A percentile compares a stretch with the other conserved stretches of the same genome.
Conservation (phyloP, 2,329 filamentous ascomycete species). For the Beauveria brongniartii region DNA sequence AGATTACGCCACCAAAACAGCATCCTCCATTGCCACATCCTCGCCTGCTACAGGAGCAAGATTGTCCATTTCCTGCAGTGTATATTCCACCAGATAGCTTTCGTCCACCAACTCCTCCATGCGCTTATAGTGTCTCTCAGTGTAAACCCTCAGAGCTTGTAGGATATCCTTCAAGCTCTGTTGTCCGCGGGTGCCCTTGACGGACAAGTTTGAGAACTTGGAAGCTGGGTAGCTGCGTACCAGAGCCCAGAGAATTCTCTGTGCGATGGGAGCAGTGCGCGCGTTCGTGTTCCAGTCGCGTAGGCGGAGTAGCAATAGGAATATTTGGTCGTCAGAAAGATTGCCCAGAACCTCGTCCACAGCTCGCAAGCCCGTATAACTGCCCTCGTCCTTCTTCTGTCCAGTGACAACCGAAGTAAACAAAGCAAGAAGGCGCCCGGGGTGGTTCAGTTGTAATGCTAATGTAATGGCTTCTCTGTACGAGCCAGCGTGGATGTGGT, state of each 20-base stretch:
- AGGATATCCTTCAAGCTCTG: constrained; percentile 74
- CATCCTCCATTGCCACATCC: constrained; percentile 28
- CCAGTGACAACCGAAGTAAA: constrained; percentile 73
- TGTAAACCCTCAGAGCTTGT: constrained; percentile 82
- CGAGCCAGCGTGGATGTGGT: constrained; percentile 79
- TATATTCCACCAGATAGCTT: constrained; percentile 91
- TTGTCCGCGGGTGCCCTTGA: constrained; percentile 48
- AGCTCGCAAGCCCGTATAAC: constrained; percentile 54
- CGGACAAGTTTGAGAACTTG: constrained; percentile 63
- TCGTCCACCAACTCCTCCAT: constrained; percentile 88
- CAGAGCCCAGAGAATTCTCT: constrained; percentile 73
- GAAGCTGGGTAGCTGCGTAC: constrained; percentile 74
- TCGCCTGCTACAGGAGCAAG: constrained; percentile 39
- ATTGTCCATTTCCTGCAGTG: constrained; percentile 84
- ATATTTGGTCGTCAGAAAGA: constrained; percentile 79
- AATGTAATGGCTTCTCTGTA: constrained; percentile 91
- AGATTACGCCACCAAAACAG: constrained; percentile 31
- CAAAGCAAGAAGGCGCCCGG: constrained; percentile 72
- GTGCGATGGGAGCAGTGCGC: constrained; percentile 73
- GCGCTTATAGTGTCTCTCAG: constrained; percentile 83
- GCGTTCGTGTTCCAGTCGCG: constrained; percentile 98
- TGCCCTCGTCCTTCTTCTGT: constrained; percentile 50
- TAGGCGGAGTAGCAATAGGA: constrained; percentile 68
- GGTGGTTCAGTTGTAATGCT: constrained; percentile 89
- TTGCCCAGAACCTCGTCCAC: constrained; percentile 79